A percentile compares a stretch with the other conserved stretches of the same genome.
Evolutionary conservation across 371 early-diverging fungal species (phyloP).

Genomic region (Capillidium rhysosporum): DNA sequence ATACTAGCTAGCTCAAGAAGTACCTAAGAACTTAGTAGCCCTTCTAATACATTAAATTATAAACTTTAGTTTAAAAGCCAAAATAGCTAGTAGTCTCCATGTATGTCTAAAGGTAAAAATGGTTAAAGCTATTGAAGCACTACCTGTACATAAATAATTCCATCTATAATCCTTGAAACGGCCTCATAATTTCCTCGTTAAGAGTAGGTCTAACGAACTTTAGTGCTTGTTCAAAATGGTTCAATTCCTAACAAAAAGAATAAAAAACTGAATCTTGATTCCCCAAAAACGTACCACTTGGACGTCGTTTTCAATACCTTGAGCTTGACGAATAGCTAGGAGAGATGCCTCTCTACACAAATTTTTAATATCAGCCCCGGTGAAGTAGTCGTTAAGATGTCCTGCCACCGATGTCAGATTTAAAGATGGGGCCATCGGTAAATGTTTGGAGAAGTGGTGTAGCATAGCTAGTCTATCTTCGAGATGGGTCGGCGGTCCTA

Average conservation of each 20-base stretch:
- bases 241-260: slow-evolving; percentile 12
- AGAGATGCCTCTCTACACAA: slow-evolving; percentile 93
- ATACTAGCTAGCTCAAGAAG: too few species aligned
- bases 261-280: too few species aligned
- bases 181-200: slow-evolving; percentile 20
- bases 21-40: too few species aligned
- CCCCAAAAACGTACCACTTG: not conserved
- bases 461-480: slow-evolving; percentile 65
- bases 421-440: slow-evolving; percentile 49
- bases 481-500: slow-evolving; percentile 71
- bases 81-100: too few species aligned
- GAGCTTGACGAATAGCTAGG: slow-evolving; percentile 37
- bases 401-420: slow-evolving; percentile 43
- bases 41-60: too few species aligned
- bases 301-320: not conserved
- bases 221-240: slow-evolving; percentile 26
- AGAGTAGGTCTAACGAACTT: slow-evolving; percentile 21
- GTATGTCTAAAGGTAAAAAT: too few species aligned
- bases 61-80: too few species aligned
- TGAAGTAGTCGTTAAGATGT: slow-evolving; percentile 42
- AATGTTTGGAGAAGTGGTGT: slow-evolving; percentile 55
- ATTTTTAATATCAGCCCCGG: slow-evolving; percentile 94
- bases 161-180: too few species aligned
- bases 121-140: too few species aligned
- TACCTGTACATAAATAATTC: too few species aligned